Percentiles rank a stretch among this genome's conserved stretches.
Evolutionary conservation across 345 rosid species (phyloP).

Genomic region (Acer saccharum): DNA sequence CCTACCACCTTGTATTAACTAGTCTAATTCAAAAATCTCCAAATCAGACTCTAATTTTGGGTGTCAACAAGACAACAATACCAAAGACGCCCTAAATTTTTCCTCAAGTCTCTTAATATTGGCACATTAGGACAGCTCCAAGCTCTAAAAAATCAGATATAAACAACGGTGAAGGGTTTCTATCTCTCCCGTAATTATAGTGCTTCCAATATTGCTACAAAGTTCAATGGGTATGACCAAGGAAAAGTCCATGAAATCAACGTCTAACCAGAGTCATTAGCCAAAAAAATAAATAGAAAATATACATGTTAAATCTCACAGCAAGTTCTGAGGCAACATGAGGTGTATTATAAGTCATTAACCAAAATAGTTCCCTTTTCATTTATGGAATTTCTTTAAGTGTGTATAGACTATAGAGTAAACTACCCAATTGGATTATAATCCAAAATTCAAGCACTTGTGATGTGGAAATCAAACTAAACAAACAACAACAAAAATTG

Average conservation of each 20-base stretch:
- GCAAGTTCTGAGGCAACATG: not conserved
- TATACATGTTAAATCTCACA: not conserved
- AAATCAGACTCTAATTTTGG: no score
- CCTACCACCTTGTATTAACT: no score
- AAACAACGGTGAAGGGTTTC: not conserved
- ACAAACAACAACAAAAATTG: not conserved
- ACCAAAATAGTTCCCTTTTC: not conserved
- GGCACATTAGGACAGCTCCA: not conserved
- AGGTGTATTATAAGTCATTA: not conserved
- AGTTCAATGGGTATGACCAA: not conserved
- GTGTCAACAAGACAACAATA: no score
- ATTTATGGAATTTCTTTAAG: not conserved
- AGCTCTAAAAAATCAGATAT: not conserved
- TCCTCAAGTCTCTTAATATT: not conserved
- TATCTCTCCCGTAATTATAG: not conserved
- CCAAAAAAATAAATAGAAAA: not conserved
- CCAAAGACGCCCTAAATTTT: not conserved
- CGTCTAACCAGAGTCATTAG: not conserved
- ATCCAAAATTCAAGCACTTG: not conserved
- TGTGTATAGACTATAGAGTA: not conserved
- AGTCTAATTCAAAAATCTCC: no score
- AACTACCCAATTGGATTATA: not conserved
- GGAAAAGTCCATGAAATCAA: not conserved
- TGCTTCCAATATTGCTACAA: not conserved
- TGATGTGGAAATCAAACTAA: not conserved